These are phyloP conservation scores for Myriosclerotinia scirpicola DNA, from an alignment of 2,329 filamentous ascomycete genomes.

Conservation along the genomic window DNA sequence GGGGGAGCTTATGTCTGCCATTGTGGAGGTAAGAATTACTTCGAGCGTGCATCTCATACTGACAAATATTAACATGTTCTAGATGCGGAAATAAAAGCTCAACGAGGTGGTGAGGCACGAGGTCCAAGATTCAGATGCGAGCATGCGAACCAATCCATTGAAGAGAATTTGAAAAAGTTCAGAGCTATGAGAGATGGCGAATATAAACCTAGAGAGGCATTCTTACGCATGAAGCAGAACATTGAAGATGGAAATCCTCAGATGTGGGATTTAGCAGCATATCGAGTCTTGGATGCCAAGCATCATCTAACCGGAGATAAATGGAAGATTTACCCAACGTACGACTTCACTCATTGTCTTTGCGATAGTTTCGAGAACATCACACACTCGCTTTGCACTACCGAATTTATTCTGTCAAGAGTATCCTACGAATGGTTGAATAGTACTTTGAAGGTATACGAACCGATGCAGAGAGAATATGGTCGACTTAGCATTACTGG, in stretches of 20 bases:
- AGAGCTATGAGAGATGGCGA: slow-evolving; percentile 88
- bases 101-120: slow-evolving; percentile 75
- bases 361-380: slow-evolving; percentile 92
- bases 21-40: slow-evolving; percentile 57
- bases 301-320: slow-evolving; percentile 78
- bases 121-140: slow-evolving; percentile 75
- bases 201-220: slow-evolving; percentile 80
- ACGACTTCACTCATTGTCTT: slow-evolving; percentile 88
- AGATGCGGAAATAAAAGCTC: slow-evolving; percentile 79
- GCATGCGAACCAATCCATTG: slow-evolving; percentile 72
- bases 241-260: slow-evolving; percentile 83
- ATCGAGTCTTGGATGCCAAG: slow-evolving; percentile 73
- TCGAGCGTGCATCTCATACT: not conserved
- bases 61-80: slow-evolving; percentile 35
- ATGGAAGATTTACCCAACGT: slow-evolving; percentile 95
- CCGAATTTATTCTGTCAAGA: slow-evolving; percentile 82
- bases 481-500: slow-evolving; percentile 76
- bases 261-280: slow-evolving; percentile 95
- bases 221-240: slow-evolving; percentile 91
- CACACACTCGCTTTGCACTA: slow-evolving; percentile 89
- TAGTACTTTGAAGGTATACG: slow-evolving; percentile 76
- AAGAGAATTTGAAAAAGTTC: slow-evolving; percentile 80
- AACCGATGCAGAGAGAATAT: slow-evolving; percentile 92
- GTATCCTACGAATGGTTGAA: slow-evolving; percentile 91
- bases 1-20: slow-evolving; percentile 83